Conservation (phyloP, 139 green algal genomes). For the Choricystis sp. region DNA sequence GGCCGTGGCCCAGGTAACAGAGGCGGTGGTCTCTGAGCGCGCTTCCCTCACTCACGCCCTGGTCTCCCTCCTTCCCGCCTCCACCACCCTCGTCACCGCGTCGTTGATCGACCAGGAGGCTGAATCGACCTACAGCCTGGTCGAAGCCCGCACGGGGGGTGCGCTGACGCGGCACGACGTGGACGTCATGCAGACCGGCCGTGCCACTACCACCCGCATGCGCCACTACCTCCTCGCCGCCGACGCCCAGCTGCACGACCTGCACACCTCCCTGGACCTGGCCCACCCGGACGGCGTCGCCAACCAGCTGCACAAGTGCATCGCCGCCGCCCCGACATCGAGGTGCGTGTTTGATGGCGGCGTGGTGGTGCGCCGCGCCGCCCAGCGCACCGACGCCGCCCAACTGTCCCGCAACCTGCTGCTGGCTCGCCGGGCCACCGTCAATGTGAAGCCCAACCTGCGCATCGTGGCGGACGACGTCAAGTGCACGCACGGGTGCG, state of each 20-base stretch:
- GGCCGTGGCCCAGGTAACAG: slow-evolving; percentile 41
- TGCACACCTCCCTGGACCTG: slow-evolving; percentile 74
- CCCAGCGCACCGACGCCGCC: slow-evolving; percentile 87
- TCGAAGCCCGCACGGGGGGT: slow-evolving; percentile 56
- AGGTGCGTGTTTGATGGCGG: slow-evolving; percentile 95
- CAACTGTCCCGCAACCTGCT: slow-evolving; percentile 92
- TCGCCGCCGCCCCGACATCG: slow-evolving; percentile 52
- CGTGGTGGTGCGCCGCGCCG: slow-evolving; percentile 67
- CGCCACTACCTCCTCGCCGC: slow-evolving; percentile 76
- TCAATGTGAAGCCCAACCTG: slow-evolving; percentile 97
- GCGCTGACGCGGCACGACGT: slow-evolving; percentile 72
- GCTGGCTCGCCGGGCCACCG: slow-evolving; percentile 73
- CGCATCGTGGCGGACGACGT: slow-evolving; percentile 98
- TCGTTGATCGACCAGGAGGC: slow-evolving; percentile 61
- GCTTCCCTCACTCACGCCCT: slow-evolving; percentile 50
- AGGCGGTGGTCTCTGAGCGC: slow-evolving; percentile 39
- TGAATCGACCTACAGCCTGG: slow-evolving; percentile 45
- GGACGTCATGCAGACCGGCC: slow-evolving; percentile 47
- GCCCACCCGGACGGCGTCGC: slow-evolving; percentile 54
- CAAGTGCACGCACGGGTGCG: slow-evolving; percentile 93
- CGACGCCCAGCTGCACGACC: slow-evolving; percentile 78
- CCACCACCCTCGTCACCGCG: slow-evolving; percentile 47
- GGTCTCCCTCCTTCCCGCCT: slow-evolving; percentile 27
- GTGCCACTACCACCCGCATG: slow-evolving; percentile 27
- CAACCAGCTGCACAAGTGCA: slow-evolving; percentile 97